Percentiles rank a stretch among this genome's conserved stretches.
Conservation (phyloP, 371 early-diverging fungal genomes). For the Smittium culicis region DNA sequence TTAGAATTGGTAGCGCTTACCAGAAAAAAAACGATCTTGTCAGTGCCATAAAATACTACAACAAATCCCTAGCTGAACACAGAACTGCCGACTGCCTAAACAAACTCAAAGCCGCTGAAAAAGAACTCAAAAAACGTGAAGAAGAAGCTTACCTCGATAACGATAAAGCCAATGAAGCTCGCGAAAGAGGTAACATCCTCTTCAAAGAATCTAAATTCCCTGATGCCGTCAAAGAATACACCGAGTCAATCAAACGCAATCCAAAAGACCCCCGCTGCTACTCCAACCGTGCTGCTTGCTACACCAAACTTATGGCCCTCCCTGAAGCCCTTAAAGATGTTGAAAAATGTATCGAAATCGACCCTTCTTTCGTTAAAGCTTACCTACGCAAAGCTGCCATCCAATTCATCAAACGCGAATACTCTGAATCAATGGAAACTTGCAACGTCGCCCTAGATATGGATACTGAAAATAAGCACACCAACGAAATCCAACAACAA, state of each 20-base stretch:
- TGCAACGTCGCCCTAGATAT: conserved; percentile 58
- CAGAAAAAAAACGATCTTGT: conserved; percentile 58
- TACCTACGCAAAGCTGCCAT: conserved; percentile 95
- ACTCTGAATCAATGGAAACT: conserved; percentile 65
- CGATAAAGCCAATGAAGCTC: conserved; percentile 72
- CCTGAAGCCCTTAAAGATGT: conserved; percentile 93
- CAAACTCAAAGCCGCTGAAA: conserved; percentile 78
- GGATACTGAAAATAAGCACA: conserved; percentile 70
- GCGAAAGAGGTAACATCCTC: conserved; percentile 82
- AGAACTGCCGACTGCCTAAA: conserved; percentile 83
- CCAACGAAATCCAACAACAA: conserved; percentile 68
- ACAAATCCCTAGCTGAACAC: conserved; percentile 89
- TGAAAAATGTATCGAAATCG: conserved; percentile 71
- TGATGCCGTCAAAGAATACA: conserved; percentile 84
- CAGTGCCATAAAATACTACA: conserved; percentile 79
- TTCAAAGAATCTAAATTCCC: conserved; percentile 82
- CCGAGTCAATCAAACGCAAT: conserved; percentile 94
- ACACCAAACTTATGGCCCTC: conserved; percentile 85
- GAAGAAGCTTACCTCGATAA: conserved; percentile 78
- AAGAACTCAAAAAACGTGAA: conserved; percentile 55
- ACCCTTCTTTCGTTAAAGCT: conserved; percentile 84
- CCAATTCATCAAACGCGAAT: conserved; percentile 77
- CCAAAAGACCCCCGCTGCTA: conserved; percentile 78
- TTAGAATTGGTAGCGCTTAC: conserved; percentile 83
- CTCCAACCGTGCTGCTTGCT: conserved; percentile 93